phyloP scores from a whole-genome alignment of 2,329 filamentous ascomycete genomes.

The Colletotrichum endophyticum region DNA sequence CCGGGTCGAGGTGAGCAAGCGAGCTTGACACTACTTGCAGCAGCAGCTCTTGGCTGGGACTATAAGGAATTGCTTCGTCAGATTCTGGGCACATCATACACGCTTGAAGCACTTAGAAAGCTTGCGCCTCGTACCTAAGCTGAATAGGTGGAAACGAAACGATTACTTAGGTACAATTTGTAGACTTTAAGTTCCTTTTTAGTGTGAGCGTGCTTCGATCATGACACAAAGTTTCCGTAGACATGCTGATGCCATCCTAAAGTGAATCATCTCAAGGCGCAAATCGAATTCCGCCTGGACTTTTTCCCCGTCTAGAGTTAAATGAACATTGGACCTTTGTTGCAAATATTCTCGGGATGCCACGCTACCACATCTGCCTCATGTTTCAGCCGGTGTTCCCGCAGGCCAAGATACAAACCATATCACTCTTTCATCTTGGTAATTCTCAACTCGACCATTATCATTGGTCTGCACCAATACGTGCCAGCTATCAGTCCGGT shows the following conservation, averaged over 20 bases:
- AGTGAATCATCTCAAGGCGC: no score
- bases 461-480: neutral
- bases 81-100: slow-evolving; percentile 29
- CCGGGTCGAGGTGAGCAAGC: slow-evolving; percentile 52
- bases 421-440: neutral
- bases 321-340: rapidly evolving
- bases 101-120: neutral
- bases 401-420: neutral
- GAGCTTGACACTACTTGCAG: slow-evolving; percentile 48
- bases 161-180: neutral
- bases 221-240: neutral
- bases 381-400: neutral
- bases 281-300: rapidly evolving
- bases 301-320: rapidly evolving
- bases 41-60: slow-evolving; percentile 45
- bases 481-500: neutral
- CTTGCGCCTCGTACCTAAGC: neutral
- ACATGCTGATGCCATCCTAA: neutral
- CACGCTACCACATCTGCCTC: neutral
- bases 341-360: neutral
- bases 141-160: neutral
- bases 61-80: slow-evolving; percentile 40
- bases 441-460: rapidly evolving
- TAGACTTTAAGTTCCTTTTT: neutral
- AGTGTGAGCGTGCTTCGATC: neutral